Evolutionary conservation across 371 early-diverging fungal species (phyloP).

Genomic region (Zychaea mexicana): DNA sequence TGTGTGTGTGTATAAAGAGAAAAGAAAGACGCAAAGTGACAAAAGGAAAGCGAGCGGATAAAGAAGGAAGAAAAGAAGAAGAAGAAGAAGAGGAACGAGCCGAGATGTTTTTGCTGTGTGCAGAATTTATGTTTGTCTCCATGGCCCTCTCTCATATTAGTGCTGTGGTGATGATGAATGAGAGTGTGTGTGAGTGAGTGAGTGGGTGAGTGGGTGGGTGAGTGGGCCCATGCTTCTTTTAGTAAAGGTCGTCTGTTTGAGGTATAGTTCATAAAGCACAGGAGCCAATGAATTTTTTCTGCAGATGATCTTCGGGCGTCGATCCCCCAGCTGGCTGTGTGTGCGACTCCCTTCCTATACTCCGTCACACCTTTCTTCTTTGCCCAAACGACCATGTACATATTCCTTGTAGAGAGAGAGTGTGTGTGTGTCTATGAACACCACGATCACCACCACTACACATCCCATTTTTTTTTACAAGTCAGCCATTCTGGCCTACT

Average conservation of each 20-base stretch:
- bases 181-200: no score
- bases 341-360: no score
- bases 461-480: not conserved
- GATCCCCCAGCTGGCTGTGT: constrained; percentile 4
- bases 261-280: not conserved
- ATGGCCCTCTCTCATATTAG: no score
- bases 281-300: constrained; percentile 5
- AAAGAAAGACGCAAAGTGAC: not conserved
- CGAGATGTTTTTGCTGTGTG: not conserved
- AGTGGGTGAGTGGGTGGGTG: not conserved
- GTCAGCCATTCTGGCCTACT: not conserved
- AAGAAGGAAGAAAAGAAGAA: not conserved
- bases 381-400: no score
- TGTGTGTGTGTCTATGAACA: no score
- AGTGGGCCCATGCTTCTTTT: constrained; percentile 2
- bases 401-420: no score
- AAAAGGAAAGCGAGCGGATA: not conserved
- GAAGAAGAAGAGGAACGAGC: not conserved
- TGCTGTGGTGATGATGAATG: no score
- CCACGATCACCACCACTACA: no score
- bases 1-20: not conserved
- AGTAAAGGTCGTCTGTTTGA: not conserved
- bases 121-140: constrained; percentile 3
- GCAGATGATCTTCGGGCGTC: constrained; percentile 1
- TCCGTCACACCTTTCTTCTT: not conserved